Evolutionary conservation across 345 rosid genomes (phyloP).

Genomic region (Salix arbutifolia): DNA sequence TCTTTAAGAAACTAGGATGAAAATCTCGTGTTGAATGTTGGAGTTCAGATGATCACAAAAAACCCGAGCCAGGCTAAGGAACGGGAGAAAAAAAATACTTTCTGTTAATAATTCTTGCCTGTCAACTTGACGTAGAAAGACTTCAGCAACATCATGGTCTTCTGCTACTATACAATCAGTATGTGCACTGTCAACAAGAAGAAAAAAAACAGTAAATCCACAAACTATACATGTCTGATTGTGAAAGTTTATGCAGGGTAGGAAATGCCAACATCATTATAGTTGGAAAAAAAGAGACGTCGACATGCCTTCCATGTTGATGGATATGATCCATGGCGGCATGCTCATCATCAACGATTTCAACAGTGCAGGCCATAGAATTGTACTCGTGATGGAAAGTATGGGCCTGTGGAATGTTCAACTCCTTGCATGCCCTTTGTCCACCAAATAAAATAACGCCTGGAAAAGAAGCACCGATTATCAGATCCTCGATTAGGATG

Average conservation of each 20-base stretch:
- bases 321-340: conserved; percentile 88
- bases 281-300: background rate
- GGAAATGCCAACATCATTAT: background rate
- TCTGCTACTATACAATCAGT: conserved; percentile 90
- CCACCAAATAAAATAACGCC: conserved; percentile 86
- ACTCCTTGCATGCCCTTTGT: conserved; percentile 57
- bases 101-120: conserved; percentile 39
- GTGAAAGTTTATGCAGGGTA: background rate
- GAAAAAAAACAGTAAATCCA: background rate
- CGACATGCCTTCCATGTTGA: conserved; percentile 72
- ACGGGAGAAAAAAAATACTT: background rate
- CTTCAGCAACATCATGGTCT: conserved; percentile 64
- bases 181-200: conserved; percentile 64
- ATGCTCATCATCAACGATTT: conserved; percentile 79
- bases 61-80: background rate
- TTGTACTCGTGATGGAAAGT: conserved; percentile 80
- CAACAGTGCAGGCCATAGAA: conserved; percentile 79
- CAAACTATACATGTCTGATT: background rate
- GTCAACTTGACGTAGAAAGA: conserved; percentile 79
- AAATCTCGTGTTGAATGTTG: background rate
- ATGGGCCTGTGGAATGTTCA: conserved; percentile 54
- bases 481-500: background rate
- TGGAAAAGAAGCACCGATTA: conserved; percentile 18
- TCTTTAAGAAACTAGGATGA: background rate
- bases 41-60: background rate